phyloP scores from a whole-genome alignment of 2,329 filamentous ascomycete species.

The Neopestalotiopsis rosae region DNA sequence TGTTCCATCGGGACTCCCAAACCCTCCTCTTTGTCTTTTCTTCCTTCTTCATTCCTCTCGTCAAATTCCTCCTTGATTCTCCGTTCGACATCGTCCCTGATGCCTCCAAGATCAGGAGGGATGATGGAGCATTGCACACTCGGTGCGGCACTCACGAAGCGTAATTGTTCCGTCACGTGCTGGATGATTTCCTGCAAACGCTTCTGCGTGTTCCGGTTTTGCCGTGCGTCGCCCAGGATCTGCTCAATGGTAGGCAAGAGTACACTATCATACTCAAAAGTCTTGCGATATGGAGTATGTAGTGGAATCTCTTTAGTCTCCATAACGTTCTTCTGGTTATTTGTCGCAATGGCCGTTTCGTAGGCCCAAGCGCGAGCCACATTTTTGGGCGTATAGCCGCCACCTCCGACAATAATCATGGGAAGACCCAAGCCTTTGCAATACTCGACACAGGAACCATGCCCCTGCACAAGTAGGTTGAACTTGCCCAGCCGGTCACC shows the following conservation, averaged over 20 bases:
- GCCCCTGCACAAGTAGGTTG: constrained; percentile 94
- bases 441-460: constrained; percentile 88
- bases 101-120: constrained; percentile 74
- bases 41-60: constrained; percentile 59
- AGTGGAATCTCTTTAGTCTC: constrained; percentile 69
- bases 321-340: constrained; percentile 71
- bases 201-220: constrained; percentile 81
- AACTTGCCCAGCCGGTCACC: constrained; percentile 94
- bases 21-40: constrained; percentile 61
- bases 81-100: constrained; percentile 73
- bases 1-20: constrained; percentile 45
- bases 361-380: constrained; percentile 97
- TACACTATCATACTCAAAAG: constrained; percentile 80
- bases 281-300: constrained; percentile 83
- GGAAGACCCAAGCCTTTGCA: constrained; percentile 83
- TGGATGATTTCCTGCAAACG: constrained; percentile 78
- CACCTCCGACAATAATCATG: constrained; percentile 89
- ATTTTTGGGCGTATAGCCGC: constrained; percentile 95
- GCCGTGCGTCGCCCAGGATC: constrained; percentile 68
- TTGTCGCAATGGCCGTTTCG: constrained; percentile 90
- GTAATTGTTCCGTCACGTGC: constrained; percentile 82
- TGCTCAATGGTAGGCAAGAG: constrained; percentile 87
- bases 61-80: constrained; percentile 68
- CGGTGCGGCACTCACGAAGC: constrained; percentile 83
- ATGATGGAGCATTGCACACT: constrained; percentile 86